Evolutionary conservation across 176 grass and related monocot genomes (phyloP).

Genomic region (Musa schizocarpa): DNA sequence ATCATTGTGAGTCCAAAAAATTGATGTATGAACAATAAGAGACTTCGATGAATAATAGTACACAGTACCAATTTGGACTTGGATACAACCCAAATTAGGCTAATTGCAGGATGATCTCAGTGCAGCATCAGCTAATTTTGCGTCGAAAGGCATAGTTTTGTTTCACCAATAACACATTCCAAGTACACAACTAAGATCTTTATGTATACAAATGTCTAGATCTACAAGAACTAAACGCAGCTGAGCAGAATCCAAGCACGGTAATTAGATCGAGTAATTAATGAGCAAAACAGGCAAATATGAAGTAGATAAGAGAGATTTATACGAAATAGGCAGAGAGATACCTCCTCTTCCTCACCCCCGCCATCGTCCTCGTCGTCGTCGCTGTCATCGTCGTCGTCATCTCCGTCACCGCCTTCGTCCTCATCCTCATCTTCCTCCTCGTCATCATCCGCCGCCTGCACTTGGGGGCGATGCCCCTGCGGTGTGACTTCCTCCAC

Average conservation of each 20-base stretch:
- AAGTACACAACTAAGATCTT: too few relatives aligned
- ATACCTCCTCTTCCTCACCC: constrained; percentile 16
- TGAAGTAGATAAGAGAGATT: not conserved
- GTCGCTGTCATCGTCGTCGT: constrained; percentile 6
- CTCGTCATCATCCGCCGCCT: not conserved
- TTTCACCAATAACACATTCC: too few relatives aligned
- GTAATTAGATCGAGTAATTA: not conserved
- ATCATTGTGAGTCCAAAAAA: too few relatives aligned
- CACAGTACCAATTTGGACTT: too few relatives aligned
- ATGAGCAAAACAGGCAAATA: not conserved
- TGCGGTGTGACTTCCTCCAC: constrained; percentile 9
- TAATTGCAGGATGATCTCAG: too few relatives aligned
- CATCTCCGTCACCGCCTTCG: not conserved
- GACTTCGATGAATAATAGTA: too few relatives aligned
- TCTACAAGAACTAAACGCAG: too few relatives aligned
- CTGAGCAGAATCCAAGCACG: not conserved
- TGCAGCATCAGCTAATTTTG: too few relatives aligned
- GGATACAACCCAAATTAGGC: too few relatives aligned
- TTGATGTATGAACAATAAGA: too few relatives aligned
- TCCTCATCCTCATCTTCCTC: constrained; percentile 11
- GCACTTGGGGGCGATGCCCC: not conserved
- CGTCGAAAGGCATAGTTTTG: too few relatives aligned
- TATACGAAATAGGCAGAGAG: not conserved
- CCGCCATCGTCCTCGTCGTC: not conserved
- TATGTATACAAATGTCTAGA: too few relatives aligned